Conservation (phyloP, 2,329 filamentous ascomycete genomes). For the Pseudogymnoascus sp. region DNA sequence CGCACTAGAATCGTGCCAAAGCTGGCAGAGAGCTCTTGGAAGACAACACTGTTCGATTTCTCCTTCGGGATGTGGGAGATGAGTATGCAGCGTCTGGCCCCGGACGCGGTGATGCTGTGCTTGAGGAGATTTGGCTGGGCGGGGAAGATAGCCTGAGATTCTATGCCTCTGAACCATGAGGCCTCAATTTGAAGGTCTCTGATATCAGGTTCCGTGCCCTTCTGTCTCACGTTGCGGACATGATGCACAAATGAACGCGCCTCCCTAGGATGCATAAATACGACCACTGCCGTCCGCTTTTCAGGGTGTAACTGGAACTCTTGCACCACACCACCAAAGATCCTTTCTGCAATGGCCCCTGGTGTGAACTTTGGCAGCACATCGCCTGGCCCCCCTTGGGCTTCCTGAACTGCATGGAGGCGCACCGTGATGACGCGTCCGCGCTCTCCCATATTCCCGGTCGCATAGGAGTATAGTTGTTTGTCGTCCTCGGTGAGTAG, state of each 20-base stretch:
- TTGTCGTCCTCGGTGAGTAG: background rate
- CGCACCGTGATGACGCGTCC: constrained; percentile 8
- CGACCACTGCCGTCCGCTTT: constrained; percentile 4
- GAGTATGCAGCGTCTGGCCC: background rate
- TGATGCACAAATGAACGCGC: constrained; percentile 8
- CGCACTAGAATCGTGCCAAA: background rate
- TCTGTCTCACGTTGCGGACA: background rate
- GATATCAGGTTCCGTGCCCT: constrained; percentile 6
- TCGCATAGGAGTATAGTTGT: background rate
- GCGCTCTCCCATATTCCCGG: background rate
- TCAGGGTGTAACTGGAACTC: constrained; percentile 9
- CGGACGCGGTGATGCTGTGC: background rate
- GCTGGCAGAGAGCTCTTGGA: background rate
- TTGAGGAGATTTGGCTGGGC: constrained; percentile 2
- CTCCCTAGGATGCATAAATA: constrained; percentile 8
- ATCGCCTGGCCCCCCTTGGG: background rate
- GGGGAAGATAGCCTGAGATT: background rate
- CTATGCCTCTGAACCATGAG: background rate
- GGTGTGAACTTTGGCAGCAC: constrained; percentile 7
- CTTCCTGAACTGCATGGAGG: background rate
- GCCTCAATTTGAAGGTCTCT: constrained; percentile 11
- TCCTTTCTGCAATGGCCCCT: background rate
- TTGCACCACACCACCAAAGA: constrained; percentile 9
- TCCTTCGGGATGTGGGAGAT: background rate
- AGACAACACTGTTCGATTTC: background rate